phyloP scores from a whole-genome alignment of 345 rosid species.

The Lumnitzera littorea region DNA sequence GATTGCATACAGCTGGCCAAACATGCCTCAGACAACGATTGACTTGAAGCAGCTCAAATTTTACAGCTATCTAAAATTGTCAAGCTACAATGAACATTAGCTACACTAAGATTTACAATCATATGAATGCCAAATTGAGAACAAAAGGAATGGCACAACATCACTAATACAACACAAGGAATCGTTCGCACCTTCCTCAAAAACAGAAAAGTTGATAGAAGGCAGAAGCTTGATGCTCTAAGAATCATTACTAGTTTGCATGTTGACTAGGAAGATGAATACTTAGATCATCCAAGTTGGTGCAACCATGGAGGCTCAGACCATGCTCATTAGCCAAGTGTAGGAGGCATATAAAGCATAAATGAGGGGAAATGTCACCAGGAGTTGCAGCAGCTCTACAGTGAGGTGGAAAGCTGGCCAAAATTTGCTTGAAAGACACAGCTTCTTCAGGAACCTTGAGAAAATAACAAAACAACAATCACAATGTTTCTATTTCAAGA shows the following conservation, averaged over 20 bases:
- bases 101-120: too few relatives aligned
- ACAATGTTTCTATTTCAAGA: background rate
- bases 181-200: too few relatives aligned
- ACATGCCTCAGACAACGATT: too few relatives aligned
- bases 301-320: constrained; percentile 44
- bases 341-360: constrained; percentile 82
- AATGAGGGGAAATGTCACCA: constrained; percentile 77
- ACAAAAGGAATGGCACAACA: too few relatives aligned
- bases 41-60: too few relatives aligned
- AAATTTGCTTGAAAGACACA: constrained; percentile 58
- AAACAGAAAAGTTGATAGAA: background rate
- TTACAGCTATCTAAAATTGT: too few relatives aligned
- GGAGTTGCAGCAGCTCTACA: constrained; percentile 61
- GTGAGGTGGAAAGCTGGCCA: constrained; percentile 63
- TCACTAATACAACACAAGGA: too few relatives aligned
- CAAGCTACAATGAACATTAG: too few relatives aligned
- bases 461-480: constrained; percentile 5
- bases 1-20: too few relatives aligned
- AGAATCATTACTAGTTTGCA: background rate
- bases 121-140: too few relatives aligned
- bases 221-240: constrained; percentile 6
- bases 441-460: constrained; percentile 37
- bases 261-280: constrained; percentile 30
- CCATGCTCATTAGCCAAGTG: constrained; percentile 96
- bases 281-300: constrained; percentile 57